Evolutionary conservation across 1,284 basidiomycete species (phyloP).

Genomic region (Leccinum pachyderme): DNA sequence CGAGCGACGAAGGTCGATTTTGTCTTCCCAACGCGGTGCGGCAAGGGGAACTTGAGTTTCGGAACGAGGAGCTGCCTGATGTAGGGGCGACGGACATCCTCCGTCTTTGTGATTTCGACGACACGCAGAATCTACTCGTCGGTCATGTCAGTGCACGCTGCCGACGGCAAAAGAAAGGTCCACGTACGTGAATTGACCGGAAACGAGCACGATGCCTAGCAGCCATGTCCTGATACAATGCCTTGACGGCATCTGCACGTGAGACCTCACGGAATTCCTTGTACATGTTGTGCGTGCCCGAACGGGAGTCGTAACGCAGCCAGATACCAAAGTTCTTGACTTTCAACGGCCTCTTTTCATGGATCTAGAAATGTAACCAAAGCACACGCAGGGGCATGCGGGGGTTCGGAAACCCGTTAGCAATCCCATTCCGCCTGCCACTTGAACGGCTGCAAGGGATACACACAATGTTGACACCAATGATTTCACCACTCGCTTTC

Average conservation of each 20-base stretch:
- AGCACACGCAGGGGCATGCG: constrained; percentile 9
- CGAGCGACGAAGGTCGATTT: constrained; percentile 73
- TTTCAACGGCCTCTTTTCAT: constrained; percentile 96
- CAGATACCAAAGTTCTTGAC: constrained; percentile 99
- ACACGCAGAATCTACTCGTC: constrained; percentile 81
- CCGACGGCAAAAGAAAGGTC: neutral
- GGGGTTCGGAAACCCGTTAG: constrained; percentile 40
- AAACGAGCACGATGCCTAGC: constrained; percentile 98
- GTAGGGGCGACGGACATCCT: constrained; percentile 92
- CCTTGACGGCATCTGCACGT: constrained; percentile 94
- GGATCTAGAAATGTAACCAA: constrained; percentile 61
- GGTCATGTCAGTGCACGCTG: constrained; percentile 3
- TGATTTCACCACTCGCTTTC: constrained; percentile 98
- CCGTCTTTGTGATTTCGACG: constrained; percentile 89
- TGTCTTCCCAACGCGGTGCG: constrained; percentile 80
- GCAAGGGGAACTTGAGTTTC: constrained; percentile 96
- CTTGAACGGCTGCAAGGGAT: constrained; percentile 81
- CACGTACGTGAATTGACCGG: constrained; percentile 90
- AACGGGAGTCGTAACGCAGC: constrained; percentile 98
- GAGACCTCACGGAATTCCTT: constrained; percentile 97
- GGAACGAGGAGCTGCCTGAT: constrained; percentile 95
- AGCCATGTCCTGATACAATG: constrained; percentile 99
- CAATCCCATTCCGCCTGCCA: constrained; percentile 77
- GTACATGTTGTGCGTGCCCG: constrained; percentile 97
- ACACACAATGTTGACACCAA: constrained; percentile 96